phyloP scores from a whole-genome alignment of 2,329 filamentous ascomycete species.

The Ceratocystis diversiconidia region DNA sequence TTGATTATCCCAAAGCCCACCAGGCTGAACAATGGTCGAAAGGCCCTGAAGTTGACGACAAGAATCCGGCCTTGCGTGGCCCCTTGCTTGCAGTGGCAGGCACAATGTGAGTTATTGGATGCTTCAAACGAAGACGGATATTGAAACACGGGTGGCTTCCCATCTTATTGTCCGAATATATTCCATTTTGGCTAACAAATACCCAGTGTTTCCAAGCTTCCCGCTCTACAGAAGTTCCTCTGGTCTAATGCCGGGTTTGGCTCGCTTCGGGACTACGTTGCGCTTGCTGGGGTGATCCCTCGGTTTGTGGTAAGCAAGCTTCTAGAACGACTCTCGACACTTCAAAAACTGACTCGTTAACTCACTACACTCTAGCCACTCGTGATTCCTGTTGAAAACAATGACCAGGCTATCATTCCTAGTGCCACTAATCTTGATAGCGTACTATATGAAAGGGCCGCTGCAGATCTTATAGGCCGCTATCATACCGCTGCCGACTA shows the following conservation, averaged over 20 bases:
- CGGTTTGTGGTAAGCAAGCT: slow-evolving; percentile 17
- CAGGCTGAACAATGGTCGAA: slow-evolving; percentile 28
- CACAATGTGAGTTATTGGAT: slow-evolving; percentile 37
- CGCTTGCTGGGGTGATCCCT: slow-evolving; percentile 9
- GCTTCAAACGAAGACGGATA: background rate
- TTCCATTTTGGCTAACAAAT: background rate
- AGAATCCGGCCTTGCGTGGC: slow-evolving; percentile 59
- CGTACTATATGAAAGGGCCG: slow-evolving; percentile 29
- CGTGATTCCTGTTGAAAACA: slow-evolving; percentile 37
- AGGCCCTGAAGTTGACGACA: slow-evolving; percentile 29
- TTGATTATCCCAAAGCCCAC: slow-evolving; percentile 30
- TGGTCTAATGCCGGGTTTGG: slow-evolving; percentile 18
- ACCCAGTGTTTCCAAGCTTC: background rate
- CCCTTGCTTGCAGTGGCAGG: slow-evolving; percentile 46
- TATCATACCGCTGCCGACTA: slow-evolving; percentile 66
- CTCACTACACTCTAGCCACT: slow-evolving; percentile 31
- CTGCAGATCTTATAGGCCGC: slow-evolving; percentile 31
- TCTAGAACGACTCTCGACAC: slow-evolving; percentile 11
- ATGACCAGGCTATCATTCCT: slow-evolving; percentile 21
- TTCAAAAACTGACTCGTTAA: background rate
- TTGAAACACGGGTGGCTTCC: background rate
- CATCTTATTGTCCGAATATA: background rate
- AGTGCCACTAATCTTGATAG: slow-evolving; percentile 30
- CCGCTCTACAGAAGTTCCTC: slow-evolving; percentile 12
- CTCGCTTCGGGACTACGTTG: slow-evolving; percentile 11